phyloP scores from a whole-genome alignment of 441 rosid species.

The Jatropha podagrica region DNA sequence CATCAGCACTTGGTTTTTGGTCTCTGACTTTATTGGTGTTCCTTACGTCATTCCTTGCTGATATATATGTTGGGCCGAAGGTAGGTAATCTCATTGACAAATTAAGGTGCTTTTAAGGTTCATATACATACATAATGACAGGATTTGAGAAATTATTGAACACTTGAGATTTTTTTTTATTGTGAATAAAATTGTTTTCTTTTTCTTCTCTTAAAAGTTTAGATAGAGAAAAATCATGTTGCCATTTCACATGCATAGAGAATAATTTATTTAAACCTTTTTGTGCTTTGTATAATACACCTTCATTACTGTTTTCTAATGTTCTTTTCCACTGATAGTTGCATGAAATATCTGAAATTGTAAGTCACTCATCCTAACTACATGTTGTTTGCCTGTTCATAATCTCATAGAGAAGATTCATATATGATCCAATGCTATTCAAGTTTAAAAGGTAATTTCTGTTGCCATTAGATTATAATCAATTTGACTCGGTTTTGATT shows the following conservation, averaged over 20 bases:
- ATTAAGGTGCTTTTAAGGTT: slow-evolving; percentile 13
- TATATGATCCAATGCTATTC: neutral
- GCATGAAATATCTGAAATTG: neutral
- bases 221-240: no score
- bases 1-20: slow-evolving; percentile 58
- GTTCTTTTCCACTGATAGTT: neutral
- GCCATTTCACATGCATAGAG: no score
- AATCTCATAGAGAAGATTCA: neutral
- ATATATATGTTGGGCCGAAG: slow-evolving; percentile 43
- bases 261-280: neutral
- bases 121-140: neutral
- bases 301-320: neutral
- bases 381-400: neutral
- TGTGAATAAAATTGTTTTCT: no score
- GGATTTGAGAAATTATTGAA: neutral
- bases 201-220: no score
- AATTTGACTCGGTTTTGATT: no score
- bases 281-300: neutral
- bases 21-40: slow-evolving; percentile 50
- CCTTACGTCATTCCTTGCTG: slow-evolving; percentile 48
- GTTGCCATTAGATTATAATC: no score
- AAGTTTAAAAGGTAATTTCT: neutral
- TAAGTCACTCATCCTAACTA: neutral
- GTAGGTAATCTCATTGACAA: slow-evolving; percentile 30
- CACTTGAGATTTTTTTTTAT: no score